Percentiles rank a stretch among this genome's conserved stretches.
phyloP scores from a whole-genome alignment of 495 filamentous ascomycete species.

The Coniosporium apollinis region DNA sequence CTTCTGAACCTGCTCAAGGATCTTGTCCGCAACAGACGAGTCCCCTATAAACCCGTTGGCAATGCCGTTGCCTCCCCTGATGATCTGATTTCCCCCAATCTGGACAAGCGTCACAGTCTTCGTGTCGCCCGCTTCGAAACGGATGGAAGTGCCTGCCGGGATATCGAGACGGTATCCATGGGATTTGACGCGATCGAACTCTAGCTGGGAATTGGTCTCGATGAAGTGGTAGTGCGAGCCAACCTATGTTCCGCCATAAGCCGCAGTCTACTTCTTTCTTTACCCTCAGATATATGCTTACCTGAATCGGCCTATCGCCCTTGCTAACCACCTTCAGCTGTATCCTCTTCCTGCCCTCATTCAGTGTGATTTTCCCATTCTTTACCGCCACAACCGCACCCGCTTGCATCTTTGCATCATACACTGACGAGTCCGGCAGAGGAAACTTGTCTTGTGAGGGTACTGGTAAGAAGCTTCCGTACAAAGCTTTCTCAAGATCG shows the following conservation, averaged over 20 bases:
- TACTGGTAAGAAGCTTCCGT: constrained; percentile 81
- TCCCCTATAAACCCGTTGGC: constrained; percentile 57
- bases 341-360: constrained; percentile 58
- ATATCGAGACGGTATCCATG: constrained; percentile 86
- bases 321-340: constrained; percentile 62
- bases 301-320: constrained; percentile 84
- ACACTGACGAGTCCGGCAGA: constrained; percentile 40
- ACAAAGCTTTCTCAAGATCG: constrained; percentile 68
- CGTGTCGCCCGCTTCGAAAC: constrained; percentile 88
- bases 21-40: constrained; percentile 38
- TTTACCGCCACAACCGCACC: constrained; percentile 57
- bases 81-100: constrained; percentile 70
- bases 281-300: too few relatives aligned
- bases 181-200: constrained; percentile 74
- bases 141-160: constrained; percentile 75
- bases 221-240: constrained; percentile 96
- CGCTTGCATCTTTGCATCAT: constrained; percentile 48
- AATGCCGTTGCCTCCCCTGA: constrained; percentile 67
- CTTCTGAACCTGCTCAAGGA: constrained; percentile 44
- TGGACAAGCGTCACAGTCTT: constrained; percentile 89
- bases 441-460: constrained; percentile 48
- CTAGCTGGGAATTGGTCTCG: constrained; percentile 77
- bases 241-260: too few relatives aligned
- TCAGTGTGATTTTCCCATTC: constrained; percentile 45
- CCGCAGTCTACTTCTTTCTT: too few relatives aligned